Evolutionary conservation across 2,329 filamentous ascomycete genomes (phyloP).

Genomic region (Diplodia scrobiculata): DNA sequence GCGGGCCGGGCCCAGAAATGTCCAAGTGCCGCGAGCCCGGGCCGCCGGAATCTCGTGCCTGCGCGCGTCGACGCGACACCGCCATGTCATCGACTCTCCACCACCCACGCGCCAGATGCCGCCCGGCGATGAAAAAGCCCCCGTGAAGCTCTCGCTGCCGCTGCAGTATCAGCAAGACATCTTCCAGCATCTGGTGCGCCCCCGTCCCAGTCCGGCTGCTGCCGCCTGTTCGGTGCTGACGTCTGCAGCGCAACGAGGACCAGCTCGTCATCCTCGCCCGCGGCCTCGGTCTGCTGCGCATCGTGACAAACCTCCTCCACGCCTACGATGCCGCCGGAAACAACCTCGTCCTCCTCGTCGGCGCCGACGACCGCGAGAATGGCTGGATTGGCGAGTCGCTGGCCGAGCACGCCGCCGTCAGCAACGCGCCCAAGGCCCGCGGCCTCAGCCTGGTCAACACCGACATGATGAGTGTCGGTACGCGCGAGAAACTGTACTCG

Average conservation of each 20-base stretch:
- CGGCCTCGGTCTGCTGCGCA: constrained; percentile 85
- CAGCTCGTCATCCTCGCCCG: constrained; percentile 89
- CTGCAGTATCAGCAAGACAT: constrained; percentile 91
- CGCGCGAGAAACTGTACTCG: constrained; percentile 87
- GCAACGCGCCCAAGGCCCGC: constrained; percentile 75
- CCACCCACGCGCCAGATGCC: constrained; percentile 37
- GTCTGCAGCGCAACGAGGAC: constrained; percentile 71
- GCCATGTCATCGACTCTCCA: constrained; percentile 8
- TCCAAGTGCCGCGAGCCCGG: not conserved
- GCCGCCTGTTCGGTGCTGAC: constrained; percentile 61
- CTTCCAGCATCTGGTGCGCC: constrained; percentile 60
- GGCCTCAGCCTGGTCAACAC: constrained; percentile 93
- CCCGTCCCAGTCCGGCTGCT: not conserved
- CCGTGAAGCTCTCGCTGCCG: constrained; percentile 79
- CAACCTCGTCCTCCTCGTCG: constrained; percentile 85
- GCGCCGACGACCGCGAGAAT: constrained; percentile 90
- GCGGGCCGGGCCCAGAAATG: not conserved
- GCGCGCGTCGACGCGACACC: constrained; percentile 7
- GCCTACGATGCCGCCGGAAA: constrained; percentile 95
- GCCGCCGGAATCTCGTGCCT: constrained; percentile 1
- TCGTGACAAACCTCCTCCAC: constrained; percentile 94
- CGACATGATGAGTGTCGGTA: constrained; percentile 82
- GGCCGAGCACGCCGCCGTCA: constrained; percentile 92
- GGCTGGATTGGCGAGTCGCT: constrained; percentile 94
- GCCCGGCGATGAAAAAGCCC: constrained; percentile 50